These are phyloP conservation scores for Lonicera japonica DNA, from an alignment of 129 eudicot species.

Conservation along the genomic window DNA sequence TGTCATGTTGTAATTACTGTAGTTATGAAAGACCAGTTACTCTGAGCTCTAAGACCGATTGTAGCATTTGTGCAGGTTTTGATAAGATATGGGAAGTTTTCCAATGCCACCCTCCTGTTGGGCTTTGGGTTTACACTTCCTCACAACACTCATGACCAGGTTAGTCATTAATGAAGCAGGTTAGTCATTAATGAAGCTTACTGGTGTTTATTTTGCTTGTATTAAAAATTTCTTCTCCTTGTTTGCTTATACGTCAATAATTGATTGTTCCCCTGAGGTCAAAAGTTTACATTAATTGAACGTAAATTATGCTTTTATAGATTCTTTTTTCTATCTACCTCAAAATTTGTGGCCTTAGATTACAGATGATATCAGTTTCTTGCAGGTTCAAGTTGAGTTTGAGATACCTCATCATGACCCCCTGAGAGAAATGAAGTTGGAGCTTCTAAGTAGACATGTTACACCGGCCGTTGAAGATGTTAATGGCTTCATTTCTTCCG, in stretches of 20 bases:
- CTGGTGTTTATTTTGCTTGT: neutral
- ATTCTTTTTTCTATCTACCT: no score
- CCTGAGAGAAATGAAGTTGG: constrained; percentile 56
- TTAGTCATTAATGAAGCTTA: neutral
- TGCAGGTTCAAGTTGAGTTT: constrained; percentile 57
- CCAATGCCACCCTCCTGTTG: constrained; percentile 66
- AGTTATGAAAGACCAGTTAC: neutral
- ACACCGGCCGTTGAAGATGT: constrained; percentile 45
- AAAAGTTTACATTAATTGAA: no score
- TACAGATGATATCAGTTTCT: constrained; percentile 11
- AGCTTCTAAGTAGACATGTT: constrained; percentile 40
- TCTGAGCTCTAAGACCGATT: neutral
- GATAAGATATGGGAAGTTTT: constrained; percentile 78
- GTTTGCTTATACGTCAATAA: neutral
- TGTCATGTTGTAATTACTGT: neutral
- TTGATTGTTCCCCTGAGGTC: neutral
- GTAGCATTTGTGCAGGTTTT: constrained; percentile 40
- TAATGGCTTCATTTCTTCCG: constrained; percentile 30
- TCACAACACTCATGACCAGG: constrained; percentile 64
- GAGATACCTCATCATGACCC: constrained; percentile 45
- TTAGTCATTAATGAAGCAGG: constrained; percentile 20
- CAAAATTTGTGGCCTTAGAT: no score
- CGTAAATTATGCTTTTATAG: neutral
- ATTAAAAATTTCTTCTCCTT: neutral
- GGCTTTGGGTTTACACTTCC: constrained; percentile 80